Conservation (phyloP, 495 filamentous ascomycete species). For the Lasiosphaeriaceae sp. region DNA sequence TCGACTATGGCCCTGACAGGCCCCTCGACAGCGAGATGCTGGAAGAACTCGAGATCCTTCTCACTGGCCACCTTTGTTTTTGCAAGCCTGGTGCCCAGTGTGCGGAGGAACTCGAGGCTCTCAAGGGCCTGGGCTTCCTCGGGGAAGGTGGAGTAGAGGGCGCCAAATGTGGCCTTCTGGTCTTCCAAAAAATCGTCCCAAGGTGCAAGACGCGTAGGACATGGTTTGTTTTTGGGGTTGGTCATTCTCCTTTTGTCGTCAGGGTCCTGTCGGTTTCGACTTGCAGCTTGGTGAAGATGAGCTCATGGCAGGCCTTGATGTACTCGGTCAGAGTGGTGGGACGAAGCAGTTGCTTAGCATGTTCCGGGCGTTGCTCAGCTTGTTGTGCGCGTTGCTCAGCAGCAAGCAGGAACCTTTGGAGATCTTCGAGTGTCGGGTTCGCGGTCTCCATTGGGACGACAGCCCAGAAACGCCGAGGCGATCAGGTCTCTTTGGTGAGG, state of each 20-base stretch:
- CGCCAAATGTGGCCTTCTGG: not conserved
- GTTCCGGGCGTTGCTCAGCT: no score
- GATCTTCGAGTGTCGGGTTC: no score
- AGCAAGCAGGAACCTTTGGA: no score
- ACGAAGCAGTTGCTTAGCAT: no score
- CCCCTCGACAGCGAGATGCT: constrained; percentile 4
- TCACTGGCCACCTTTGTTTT: not conserved
- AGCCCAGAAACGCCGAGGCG: no score
- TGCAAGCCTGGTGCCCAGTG: not conserved
- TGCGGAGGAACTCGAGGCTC: not conserved
- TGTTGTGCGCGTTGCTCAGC: no score
- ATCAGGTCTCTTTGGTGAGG: no score
- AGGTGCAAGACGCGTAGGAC: not conserved
- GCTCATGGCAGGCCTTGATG: not conserved
- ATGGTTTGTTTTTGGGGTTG: not conserved
- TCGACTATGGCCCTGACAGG: constrained; percentile 10
- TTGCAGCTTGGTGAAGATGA: not conserved
- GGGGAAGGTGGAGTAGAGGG: not conserved
- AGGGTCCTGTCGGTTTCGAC: not conserved
- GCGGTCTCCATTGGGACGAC: no score
- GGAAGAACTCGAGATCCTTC: constrained; percentile 4
- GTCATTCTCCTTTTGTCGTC: not conserved
- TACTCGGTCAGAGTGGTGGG: no score
- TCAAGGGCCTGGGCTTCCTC: not conserved
- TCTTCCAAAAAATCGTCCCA: not conserved